Base-by-base conservation (phyloP, 2,329 filamentous ascomycete species). In the Macroventuria anomochaeta region DNA sequence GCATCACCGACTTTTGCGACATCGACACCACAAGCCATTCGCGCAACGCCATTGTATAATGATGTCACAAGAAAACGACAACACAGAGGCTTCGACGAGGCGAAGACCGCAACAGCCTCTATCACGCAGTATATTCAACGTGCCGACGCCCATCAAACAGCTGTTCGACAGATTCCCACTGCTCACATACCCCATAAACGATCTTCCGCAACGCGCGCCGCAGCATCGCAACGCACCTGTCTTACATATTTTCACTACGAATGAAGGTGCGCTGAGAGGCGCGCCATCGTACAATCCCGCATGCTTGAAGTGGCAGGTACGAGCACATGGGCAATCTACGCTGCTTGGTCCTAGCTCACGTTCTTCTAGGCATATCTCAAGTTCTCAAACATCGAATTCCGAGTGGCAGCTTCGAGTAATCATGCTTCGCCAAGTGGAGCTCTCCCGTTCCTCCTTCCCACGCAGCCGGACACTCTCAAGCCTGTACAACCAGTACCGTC, bases 281-380 rank as follows among this genome's bases (percentile, higher is more conserved):
- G 77, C 80, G 25, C 89, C 92, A 21, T 96, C 91, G 61, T 96
- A 89, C 77, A 97, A 97, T 72, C 95, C 95, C 10, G 86, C 87
- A 53, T 99, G 95, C 79, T 80, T 97, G 69, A 96, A 93, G 80
- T 97, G 92, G 92, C 95, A 97, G 89, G 91, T 93, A 67, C 63
- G 85, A 25, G 25, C 2, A 29, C n/a, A n/a, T n/a, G n/a, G n/a
- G n/a, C n/a, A n/a, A n/a, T n/a, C n/a, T n/a, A n/a, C n/a, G n/a
- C n/a, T n/a, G n/a, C n/a, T n/a, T n/a, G n/a, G n/a, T n/a, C 33
- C 40, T 21, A 52, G 46, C 55, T 59, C 33, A 63, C 37, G n/a
- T 47, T 44, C 32, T 54, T 46, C n/a, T 57, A 96, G 91, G 87
- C 92, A 25, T 95, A 91, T 74, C 82, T 99, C 57, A 90, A 85